Base-by-base conservation (phyloP, 306 rosid genomes). In the Citrullus amarus region DNA sequence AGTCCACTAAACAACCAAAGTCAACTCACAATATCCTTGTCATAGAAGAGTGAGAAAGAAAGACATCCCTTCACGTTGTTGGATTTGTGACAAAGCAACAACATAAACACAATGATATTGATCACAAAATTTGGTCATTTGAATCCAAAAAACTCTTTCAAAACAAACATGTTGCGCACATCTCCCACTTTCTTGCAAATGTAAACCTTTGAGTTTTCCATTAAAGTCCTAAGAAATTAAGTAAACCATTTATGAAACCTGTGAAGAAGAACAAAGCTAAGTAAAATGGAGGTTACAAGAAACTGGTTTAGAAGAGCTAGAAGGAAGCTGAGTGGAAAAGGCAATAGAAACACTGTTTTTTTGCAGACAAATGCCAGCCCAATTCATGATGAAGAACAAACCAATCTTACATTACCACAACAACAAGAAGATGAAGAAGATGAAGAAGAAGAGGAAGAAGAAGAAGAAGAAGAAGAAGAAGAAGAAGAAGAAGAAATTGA, bases 291-390 rank as follows among this genome's bases (percentile, higher is more conserved):
- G 44, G 74, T 48, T 66, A 36, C 83, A 0, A 58, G 84, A 18
- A 89, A 80, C 70, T 91, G 91, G 97, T 80, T 91, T n/a, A 80
- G 78, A 66, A 75, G 61, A 46, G 76, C 88, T 76, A 75, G 86
- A 3, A 81, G 77, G 18, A 91, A 84, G 80, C 81, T 91, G 43
- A 73, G 59, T 38, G 69, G 82, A 86, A 80, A 88, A 8, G 75
- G 87, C 61, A 56, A 79, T 30, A 76, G 80, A 76, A 83, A 90
- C 61, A 78, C 56, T 48, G 34, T 82, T 58, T 83, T 82, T 32
- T 84, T 84, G 36, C 67, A 77, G 44, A 8, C 83, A 34, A 84
- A 84, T 79, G 36, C 76, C 53, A 78, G 79, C 61, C 82, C 82
- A 0, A 18, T 50, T 28, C 74, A 44, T 41, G 84, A 72, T 10